Evolutionary conservation across 2,329 filamentous ascomycete species (phyloP).

Genomic region (Colletotrichum sp.): DNA sequence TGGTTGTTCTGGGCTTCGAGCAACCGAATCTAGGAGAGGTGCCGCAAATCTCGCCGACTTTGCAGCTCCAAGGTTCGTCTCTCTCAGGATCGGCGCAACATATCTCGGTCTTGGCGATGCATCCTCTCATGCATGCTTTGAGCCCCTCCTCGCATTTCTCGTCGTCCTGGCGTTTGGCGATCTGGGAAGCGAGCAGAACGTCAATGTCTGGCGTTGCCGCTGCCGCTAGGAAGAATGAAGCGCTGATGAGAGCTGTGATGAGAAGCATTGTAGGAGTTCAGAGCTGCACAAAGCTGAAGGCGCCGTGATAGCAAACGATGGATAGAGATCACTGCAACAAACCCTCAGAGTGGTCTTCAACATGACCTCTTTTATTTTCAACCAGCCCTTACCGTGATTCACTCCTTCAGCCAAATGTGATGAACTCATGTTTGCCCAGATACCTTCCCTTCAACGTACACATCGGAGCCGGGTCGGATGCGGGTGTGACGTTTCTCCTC

Average conservation of each 20-base stretch:
- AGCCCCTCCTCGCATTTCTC: neutral
- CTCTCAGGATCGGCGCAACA: neutral
- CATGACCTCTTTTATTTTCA: neutral
- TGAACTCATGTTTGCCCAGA: neutral
- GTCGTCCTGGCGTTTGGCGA: neutral
- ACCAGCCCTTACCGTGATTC: neutral
- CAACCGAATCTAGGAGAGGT: neutral
- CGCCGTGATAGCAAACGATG: neutral
- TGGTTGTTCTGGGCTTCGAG: neutral
- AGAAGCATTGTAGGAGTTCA: neutral
- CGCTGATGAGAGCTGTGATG: neutral
- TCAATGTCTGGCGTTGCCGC: neutral
- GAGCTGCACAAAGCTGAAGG: neutral
- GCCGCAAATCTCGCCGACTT: neutral
- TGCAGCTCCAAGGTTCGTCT: neutral
- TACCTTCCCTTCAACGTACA: neutral
- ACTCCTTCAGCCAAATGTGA: neutral
- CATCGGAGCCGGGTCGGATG: neutral
- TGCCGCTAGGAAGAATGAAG: neutral
- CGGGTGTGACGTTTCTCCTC: slow-evolving; percentile 1
- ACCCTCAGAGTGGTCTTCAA: neutral
- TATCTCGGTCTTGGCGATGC: neutral
- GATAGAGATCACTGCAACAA: neutral
- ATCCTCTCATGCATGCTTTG: neutral
- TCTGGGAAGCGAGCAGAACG: neutral